Evolutionary conservation across 2,329 filamentous ascomycete species (phyloP), one percentile per base, ranked within the genome.

Genomic region (Huntiella savannae): DNA sequence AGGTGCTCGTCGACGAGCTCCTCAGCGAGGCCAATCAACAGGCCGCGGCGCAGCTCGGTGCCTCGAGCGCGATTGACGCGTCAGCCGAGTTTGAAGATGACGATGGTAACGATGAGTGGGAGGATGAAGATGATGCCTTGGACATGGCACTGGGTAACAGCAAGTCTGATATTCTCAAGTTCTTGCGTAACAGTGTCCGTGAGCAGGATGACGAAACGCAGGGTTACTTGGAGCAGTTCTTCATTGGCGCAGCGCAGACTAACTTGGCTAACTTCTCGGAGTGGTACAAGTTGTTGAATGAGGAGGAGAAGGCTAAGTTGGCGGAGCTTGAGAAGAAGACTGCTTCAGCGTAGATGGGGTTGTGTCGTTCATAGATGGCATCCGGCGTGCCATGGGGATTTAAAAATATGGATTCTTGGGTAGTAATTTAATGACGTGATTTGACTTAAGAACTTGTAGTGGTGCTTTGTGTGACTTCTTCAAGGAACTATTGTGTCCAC

Each of bases 1-100:
- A 98, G 67, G 80, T 96, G 3, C 74, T 98, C 6, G 80, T 96
- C 40, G 85, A 94, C 57, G 91, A 98, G 63, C 74, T 98, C 3
- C 69, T 82, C 4, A 85, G 83, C 0, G 84, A 86, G 1, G 79
- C 82, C 4, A 84, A 83, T 17, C 63, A 64, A n/a, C 63, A 67
- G 50, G 65, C 65, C 42, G 71, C 76, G 43, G 67, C 77, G 1
- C 74, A 72, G 13, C 72, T 75, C 0, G 79, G 76, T 0, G 73
- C 75, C 1, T 73, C 75, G 0, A 78, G 76, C 0, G 71, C 74
- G 0, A 75, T 75, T 0, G 67, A 72, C 2, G 69, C 73, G 4
- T 71, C 70, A 2, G 69, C 75, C 28, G 68, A 71, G 38, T 61
- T 59, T 17, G 64, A 66, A 56, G 53, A 63, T 46, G 69, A 68